Evolutionary conservation across 371 early-diverging fungal genomes (phyloP), one percentile per base, ranked within the genome.

Genomic region (Haplosporangium sp.): DNA sequence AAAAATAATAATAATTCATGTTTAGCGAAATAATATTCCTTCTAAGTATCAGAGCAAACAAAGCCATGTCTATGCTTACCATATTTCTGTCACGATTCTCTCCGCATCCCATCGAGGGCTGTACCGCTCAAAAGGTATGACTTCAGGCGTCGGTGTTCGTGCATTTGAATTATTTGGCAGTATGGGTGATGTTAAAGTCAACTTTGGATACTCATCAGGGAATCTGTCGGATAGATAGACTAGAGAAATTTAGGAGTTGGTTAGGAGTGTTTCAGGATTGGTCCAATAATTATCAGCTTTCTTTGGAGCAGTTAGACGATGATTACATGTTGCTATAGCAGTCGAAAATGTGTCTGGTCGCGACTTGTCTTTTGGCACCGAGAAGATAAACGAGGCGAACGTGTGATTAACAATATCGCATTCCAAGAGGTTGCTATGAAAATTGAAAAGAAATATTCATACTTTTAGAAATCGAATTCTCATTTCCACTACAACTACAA

Each of bases 91-190:
- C 6, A 81, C 62, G 19, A 81, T 81, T 61, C 75, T 53, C 17
- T 81, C 66, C 34, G 69, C 71, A 20, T 10, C 64, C 81, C 81
- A 81, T 53, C 81, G 69, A 20, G 81, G 81, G 42, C 75, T 81
- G 60, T 81, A 81, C 40, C 61, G 64, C 10, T 20, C 27, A 47
- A 81, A 64, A 1, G 62, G 61, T 20, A 81, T 67, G 42, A 65
- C 59, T 48, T 74, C 74, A 6, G 81, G 71, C 1, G 58, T 10
- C 2, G 75, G 72, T 1, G 71, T 45, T 9, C 61, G 27, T 38
- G 57, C 10, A 35, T 59, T 53, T 1, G 71, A 56, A 20, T 50
- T 13, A 19, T 11, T 19, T 4, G 81, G 75, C 53, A 68, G 19
- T 4, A 64, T 35, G 2, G 75, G 65, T 11, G 71, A 39, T 15